Percentiles rank a stretch among this genome's conserved stretches.
Evolutionary conservation across 2,329 filamentous ascomycete genomes (phyloP).

Genomic region (Myriosclerotinia curreyana): DNA sequence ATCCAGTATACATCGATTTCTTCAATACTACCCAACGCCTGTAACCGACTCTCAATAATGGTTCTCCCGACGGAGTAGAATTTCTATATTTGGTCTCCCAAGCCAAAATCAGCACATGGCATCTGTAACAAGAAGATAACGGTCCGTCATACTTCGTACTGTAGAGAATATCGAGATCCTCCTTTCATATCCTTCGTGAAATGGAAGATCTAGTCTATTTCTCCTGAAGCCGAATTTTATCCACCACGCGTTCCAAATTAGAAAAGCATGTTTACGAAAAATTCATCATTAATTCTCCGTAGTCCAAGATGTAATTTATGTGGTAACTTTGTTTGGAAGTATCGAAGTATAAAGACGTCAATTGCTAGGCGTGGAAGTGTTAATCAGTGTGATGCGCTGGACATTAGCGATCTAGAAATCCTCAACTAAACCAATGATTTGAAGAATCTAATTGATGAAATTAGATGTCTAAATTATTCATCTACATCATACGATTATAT

Average conservation of each 20-base stretch:
- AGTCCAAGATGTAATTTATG: constrained; percentile 6
- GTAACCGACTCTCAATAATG: neutral
- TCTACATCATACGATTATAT: constrained; percentile 9
- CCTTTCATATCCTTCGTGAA: neutral
- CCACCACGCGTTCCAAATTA: constrained; percentile 3
- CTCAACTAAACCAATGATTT: neutral
- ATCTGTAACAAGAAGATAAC: neutral
- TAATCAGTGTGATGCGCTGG: neutral
- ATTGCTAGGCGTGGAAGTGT: neutral
- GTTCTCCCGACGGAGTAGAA: constrained; percentile 1
- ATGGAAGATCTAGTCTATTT: constrained; percentile 2
- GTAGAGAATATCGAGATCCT: constrained; percentile 1
- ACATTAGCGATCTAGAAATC: constrained; percentile 6
- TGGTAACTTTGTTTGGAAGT: neutral
- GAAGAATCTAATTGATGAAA: neutral
- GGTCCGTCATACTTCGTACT: neutral
- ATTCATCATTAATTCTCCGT: constrained; percentile 11
- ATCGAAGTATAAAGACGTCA: neutral
- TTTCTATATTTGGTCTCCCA: constrained; percentile 6
- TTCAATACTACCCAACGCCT: neutral
- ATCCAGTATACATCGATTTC: neutral
- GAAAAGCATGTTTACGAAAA: neutral
- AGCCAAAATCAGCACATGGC: neutral
- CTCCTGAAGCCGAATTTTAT: neutral
- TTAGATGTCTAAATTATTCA: constrained; percentile 14